phyloP scores from a whole-genome alignment of 2,329 filamentous ascomycete genomes.

The Lecanoromycetidae sp. region DNA sequence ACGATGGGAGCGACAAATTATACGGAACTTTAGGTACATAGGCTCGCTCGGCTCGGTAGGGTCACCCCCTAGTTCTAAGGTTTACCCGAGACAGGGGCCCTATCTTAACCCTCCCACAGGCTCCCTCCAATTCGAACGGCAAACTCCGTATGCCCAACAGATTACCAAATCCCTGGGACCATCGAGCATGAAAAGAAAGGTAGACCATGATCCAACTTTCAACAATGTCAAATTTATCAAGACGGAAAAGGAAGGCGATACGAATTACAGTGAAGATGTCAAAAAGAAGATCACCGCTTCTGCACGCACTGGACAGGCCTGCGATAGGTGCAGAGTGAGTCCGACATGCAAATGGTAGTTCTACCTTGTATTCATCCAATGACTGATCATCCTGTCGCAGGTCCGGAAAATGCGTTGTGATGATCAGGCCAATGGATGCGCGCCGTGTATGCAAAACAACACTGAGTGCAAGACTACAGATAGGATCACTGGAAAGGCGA shows the following conservation, averaged over 20 bases:
- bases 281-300: conserved; percentile 44
- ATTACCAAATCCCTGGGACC: not conserved
- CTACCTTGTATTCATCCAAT: not conserved
- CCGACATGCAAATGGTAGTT: conserved; percentile 1
- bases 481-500: conserved; percentile 70
- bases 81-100: too few species aligned
- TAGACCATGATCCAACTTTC: conserved; percentile 11
- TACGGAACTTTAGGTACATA: too few species aligned
- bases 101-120: too few species aligned
- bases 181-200: conserved; percentile 15
- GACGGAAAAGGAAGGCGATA: conserved; percentile 17
- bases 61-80: too few species aligned
- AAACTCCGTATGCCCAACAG: not conserved
- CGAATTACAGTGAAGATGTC: conserved; percentile 33
- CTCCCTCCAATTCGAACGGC: too few species aligned
- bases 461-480: conserved; percentile 76
- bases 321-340: conserved; percentile 73
- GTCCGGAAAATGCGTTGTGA: conserved; percentile 82
- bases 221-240: conserved; percentile 13
- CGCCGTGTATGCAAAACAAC: conserved; percentile 63
- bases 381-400: conserved; percentile 31
- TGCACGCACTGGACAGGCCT: conserved; percentile 66
- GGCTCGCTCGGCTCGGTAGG: too few species aligned
- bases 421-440: conserved; percentile 66
- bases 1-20: too few species aligned